Conservation (phyloP, 768 basidiomycete genomes). For the Rhodotorula kratochvilovae region DNA sequence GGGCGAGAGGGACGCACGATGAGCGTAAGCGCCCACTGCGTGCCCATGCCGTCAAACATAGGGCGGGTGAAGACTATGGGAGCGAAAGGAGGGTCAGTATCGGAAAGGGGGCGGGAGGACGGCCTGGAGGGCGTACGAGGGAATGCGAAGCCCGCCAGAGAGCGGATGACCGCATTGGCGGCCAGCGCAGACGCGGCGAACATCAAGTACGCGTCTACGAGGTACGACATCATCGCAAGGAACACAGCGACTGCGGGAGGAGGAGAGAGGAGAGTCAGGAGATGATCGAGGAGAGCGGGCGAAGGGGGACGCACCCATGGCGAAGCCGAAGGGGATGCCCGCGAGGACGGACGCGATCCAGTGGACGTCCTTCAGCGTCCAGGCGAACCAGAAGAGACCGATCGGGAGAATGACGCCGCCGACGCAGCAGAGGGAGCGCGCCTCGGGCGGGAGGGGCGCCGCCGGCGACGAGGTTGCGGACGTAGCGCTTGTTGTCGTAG, state of each 20-base stretch:
- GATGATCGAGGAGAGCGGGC: background rate
- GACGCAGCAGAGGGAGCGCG: slow-evolving; percentile 48
- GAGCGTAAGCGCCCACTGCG: slow-evolving; percentile 42
- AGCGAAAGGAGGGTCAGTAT: background rate
- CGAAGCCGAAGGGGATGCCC: slow-evolving; percentile 60
- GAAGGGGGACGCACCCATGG: slow-evolving; percentile 60
- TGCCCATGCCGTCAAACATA: slow-evolving; percentile 42
- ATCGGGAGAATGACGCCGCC: slow-evolving; percentile 48
- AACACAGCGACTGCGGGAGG: background rate
- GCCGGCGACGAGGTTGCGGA: slow-evolving; percentile 42
- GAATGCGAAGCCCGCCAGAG: slow-evolving; percentile 23
- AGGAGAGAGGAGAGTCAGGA: background rate
- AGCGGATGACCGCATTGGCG: slow-evolving; percentile 45
- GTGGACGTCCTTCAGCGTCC: slow-evolving; percentile 49
- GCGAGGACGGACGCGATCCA: slow-evolving; percentile 67
- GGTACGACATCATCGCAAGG: slow-evolving; percentile 4
- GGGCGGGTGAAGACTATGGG: slow-evolving; percentile 18
- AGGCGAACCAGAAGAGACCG: slow-evolving; percentile 41
- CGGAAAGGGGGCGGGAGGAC: background rate
- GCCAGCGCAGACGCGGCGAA: slow-evolving; percentile 43
- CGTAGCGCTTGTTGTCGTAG: slow-evolving; percentile 48
- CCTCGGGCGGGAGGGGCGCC: slow-evolving; percentile 50
- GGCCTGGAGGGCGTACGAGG: background rate
- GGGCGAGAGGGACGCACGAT: background rate
- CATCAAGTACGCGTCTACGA: slow-evolving; percentile 39